Evolutionary conservation across 352 stramenopile genomes (phyloP), one percentile per base, ranked within the genome.

Genomic region (Pythium aristosporum): DNA sequence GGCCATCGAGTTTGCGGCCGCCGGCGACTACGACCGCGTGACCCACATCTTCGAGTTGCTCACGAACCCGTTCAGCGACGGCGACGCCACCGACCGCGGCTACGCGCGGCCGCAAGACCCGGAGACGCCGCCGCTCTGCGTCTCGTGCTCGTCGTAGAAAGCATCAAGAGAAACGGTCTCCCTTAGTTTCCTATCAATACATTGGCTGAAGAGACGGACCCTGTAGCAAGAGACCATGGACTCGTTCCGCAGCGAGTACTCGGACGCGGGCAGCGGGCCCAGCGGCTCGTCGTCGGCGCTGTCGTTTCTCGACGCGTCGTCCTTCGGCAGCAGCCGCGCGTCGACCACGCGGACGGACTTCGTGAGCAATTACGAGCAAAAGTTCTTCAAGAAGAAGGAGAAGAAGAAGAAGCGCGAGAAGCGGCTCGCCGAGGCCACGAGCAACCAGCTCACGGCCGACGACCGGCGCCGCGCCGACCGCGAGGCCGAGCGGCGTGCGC

Each of bases 111-210:
- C 86, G n/a, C 70, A 89, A 36, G 78, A 83, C 37, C 67, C 80
- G 18, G 75, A 68, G 1, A 65, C 61, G 4, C 65, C 80, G 23
- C 74, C 76, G 20, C 67, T 95, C 5, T 91, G 85, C 63, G 86
- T 95, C 21, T 95, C 86, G n/a, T 93, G 86, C 69, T 95, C 86
- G 15, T 93, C 84, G 16, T 95, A 77, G 59, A 32, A 1, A 11
- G 12, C 57, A 67, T 67, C 60, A 67, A 67, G n/a, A 47, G 8
- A 46, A 44, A 44, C 39, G 48, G 16, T 36, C 5, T 51, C n/a
- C 21, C 46, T 54, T n/a, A 18, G 16, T n/a, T n/a, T 30, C 41
- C 51, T 61, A 67, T 67, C 60, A 67, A 67, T 67, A 67, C 43
- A 61, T 48, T 44, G 6, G 25, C 21, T 23, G 16, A 48, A 48